Percentiles rank a stretch among this genome's conserved stretches.
These are phyloP conservation scores for Posidonia oceanica DNA, from an alignment of 116 monocot genomes.

Conservation along the genomic window DNA sequence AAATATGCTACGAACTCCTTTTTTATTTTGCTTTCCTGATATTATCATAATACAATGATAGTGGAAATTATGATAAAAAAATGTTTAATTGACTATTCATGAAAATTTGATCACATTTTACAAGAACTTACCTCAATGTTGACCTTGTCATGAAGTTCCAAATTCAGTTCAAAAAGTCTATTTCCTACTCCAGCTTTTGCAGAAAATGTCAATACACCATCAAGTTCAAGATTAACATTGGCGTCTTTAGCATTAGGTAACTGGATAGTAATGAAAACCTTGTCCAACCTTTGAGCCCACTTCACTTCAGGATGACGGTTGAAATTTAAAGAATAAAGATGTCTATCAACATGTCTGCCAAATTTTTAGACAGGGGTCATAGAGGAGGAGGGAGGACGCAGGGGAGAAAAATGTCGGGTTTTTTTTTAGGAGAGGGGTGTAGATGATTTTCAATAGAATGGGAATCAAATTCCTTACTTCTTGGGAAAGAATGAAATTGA, in stretches of 20 bases:
- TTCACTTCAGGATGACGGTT: conserved; percentile 87
- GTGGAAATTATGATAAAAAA: conserved; percentile 25
- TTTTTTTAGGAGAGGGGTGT: no score
- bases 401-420: no score
- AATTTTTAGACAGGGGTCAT: no score
- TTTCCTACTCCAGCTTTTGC: conserved; percentile 48
- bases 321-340: not conserved
- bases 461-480: no score
- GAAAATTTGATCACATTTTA: not conserved
- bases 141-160: conserved; percentile 70
- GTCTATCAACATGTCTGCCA: not conserved
- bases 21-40: conserved; percentile 79
- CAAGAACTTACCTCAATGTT: conserved; percentile 51
- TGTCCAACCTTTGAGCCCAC: conserved; percentile 86
- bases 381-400: no score
- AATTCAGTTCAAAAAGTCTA: conserved; percentile 46
- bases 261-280: conserved; percentile 65
- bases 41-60: not conserved
- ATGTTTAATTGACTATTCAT: conserved; percentile 53
- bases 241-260: conserved; percentile 72
- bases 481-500: no score
- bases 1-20: conserved; percentile 59
- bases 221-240: conserved; percentile 61
- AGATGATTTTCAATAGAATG: no score
- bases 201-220: conserved; percentile 64